Conservation (phyloP, 2,329 filamentous ascomycete genomes). For the Cladosporium sp. region DNA sequence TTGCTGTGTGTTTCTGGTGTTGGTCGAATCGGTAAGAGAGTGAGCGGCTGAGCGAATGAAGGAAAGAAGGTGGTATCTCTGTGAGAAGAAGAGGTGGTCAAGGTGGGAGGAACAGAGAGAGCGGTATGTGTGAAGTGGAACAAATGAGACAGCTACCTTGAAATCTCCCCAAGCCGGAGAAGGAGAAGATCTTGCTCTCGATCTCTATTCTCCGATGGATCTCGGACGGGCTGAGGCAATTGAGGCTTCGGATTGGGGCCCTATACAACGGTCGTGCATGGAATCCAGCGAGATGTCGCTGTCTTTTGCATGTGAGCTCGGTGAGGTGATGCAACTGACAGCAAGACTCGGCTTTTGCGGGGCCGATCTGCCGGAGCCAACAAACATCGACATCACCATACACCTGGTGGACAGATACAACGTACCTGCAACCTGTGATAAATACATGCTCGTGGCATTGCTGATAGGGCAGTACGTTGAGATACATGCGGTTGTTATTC, state of each 20-base stretch:
- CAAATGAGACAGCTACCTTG: neutral
- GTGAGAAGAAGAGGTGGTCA: too few species aligned
- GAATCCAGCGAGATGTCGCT: neutral
- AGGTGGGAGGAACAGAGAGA: neutral
- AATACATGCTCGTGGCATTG: too few species aligned
- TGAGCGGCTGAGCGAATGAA: neutral
- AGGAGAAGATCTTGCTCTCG: neutral
- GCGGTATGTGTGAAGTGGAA: neutral
- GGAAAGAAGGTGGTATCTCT: neutral
- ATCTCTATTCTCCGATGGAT: neutral
- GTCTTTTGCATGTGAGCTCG: neutral
- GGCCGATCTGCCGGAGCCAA: neutral
- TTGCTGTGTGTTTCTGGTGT: neutral
- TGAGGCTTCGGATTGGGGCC: neutral
- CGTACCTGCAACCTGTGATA: too few species aligned
- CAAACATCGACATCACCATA: too few species aligned
- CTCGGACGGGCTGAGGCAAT: neutral
- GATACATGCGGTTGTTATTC: too few species aligned
- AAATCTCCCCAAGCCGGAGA: neutral
- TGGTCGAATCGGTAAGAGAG: neutral
- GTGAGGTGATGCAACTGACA: neutral
- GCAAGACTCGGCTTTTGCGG: neutral
- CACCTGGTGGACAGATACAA: too few species aligned
- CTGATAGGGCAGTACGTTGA: too few species aligned
- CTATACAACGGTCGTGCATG: neutral